Conservation (phyloP, 345 rosid genomes). For the Salix brachista region DNA sequence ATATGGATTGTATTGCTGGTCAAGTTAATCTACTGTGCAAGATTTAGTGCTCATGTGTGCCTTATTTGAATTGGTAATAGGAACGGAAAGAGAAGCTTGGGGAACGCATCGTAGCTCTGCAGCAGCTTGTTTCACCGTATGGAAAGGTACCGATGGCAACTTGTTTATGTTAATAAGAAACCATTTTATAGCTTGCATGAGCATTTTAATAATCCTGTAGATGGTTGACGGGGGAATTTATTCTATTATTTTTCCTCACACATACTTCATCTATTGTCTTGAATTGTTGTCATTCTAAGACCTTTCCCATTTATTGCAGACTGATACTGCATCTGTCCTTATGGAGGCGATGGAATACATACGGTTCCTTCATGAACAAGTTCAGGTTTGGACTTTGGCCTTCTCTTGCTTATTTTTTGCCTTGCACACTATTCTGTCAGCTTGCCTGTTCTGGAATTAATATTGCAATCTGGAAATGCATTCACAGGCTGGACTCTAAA, state of each 20-base stretch:
- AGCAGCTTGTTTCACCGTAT: slow-evolving; percentile 91
- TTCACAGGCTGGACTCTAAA: background rate
- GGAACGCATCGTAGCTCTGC: slow-evolving; percentile 78
- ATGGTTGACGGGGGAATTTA: background rate
- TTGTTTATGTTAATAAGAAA: background rate
- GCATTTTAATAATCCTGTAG: background rate
- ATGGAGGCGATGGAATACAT: slow-evolving; percentile 82
- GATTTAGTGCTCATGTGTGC: background rate
- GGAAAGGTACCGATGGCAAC: slow-evolving; percentile 62
- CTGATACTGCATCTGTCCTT: slow-evolving; percentile 97
- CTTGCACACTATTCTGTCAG: background rate
- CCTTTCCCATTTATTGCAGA: slow-evolving; percentile 43
- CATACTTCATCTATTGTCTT: background rate
- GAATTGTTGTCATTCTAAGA: background rate
- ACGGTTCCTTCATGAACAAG: slow-evolving; percentile 91
- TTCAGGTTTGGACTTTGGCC: slow-evolving; percentile 57
- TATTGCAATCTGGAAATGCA: background rate
- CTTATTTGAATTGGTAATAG: slow-evolving; percentile 36
- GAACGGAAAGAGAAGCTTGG: slow-evolving; percentile 89
- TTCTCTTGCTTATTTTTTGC: slow-evolving; percentile 10
- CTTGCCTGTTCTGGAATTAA: background rate
- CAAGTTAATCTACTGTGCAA: background rate
- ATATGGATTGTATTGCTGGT: background rate
- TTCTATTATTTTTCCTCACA: background rate
- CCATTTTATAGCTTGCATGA: background rate